Base-by-base conservation (phyloP, 495 filamentous ascomycete species). In the Aspergillus affinis region DNA sequence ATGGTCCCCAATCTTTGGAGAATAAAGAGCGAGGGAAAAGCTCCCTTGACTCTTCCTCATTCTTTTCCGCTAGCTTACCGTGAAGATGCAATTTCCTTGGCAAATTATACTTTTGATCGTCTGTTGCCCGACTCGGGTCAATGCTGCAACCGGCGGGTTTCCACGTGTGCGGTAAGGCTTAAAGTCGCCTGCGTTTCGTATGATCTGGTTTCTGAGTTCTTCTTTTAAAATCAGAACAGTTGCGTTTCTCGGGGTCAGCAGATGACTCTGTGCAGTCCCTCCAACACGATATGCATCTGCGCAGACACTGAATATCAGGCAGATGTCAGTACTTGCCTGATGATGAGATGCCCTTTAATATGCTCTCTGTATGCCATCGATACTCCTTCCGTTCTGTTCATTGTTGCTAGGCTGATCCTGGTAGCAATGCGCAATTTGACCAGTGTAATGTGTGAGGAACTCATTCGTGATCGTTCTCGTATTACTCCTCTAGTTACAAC, bases 401-500 rank as follows among this genome's bases (percentile, higher is more conserved):
- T n/a, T n/a, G n/a, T n/a, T n/a, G n/a, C n/a, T 17, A 27, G 15
- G 20, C 32, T 20, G 21, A 46, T 44, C 2, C 7, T 21, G 49
- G 2, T 12, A 60, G 58, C 51, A 17, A 48, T 50, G 23, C 46
- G 20, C 23, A 62, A 62, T 52, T 17, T 20, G 15, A 50, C 54
- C 10, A 54, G 41, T 46, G 58, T 54, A 29, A 54, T 58, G 32
- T 61, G 62, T 48, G 20, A 57, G 21, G 46, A 23, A 8, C 53
- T 36, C 48, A 44, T 50, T 27, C 62, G 58, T 54, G 57, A 64
- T 51, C 50, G 58, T 27, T 27, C 58, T n/a, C 55, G 61, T 41
- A 48, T 58, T 21, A 64, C 55, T 15, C 51, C 48, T 7, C 58
- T 50, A 26, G 52, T 50, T 18, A 64, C 51, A 13, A 58, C 51